Evolutionary conservation across 805 yeast genomes (phyloP).

Genomic region (Barnettozyma siamensis): DNA sequence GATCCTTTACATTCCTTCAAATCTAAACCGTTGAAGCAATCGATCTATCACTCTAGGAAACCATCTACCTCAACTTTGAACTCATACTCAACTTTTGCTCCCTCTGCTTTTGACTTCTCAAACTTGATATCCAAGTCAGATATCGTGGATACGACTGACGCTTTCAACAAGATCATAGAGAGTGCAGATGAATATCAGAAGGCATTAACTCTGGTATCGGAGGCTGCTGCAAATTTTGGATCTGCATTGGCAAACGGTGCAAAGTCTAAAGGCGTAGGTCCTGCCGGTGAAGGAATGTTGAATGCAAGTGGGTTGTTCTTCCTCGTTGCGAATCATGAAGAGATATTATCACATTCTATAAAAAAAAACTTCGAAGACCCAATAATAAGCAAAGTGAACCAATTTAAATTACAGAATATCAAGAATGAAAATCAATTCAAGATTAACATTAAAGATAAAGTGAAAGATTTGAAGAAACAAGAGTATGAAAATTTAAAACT

Average conservation of each 20-base stretch:
- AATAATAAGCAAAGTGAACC: slow-evolving; percentile 37
- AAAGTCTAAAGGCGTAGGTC: slow-evolving; percentile 54
- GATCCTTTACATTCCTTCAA: neutral
- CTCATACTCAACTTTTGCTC: slow-evolving; percentile 22
- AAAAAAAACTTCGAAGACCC: slow-evolving; percentile 52
- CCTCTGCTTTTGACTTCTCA: slow-evolving; percentile 52
- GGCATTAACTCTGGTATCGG: slow-evolving; percentile 42
- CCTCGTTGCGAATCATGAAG: slow-evolving; percentile 71
- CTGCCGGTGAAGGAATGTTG: slow-evolving; percentile 55
- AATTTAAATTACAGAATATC: slow-evolving; percentile 38
- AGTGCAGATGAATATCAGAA: slow-evolving; percentile 43
- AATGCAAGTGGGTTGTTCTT: slow-evolving; percentile 75
- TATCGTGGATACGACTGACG: slow-evolving; percentile 41
- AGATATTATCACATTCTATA: slow-evolving; percentile 56
- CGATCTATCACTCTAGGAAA: neutral
- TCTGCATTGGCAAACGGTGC: slow-evolving; percentile 61
- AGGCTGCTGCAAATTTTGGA: slow-evolving; percentile 68
- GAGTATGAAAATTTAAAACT: slow-evolving; percentile 58
- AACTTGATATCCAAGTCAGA: slow-evolving; percentile 57
- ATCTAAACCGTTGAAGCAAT: neutral
- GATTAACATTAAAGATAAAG: slow-evolving; percentile 44
- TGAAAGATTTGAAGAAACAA: slow-evolving; percentile 46
- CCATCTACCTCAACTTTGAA: slow-evolving; percentile 8
- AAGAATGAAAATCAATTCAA: slow-evolving; percentile 50
- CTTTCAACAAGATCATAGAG: slow-evolving; percentile 41